A percentile compares a stretch with the other conserved stretches of the same genome.
phyloP scores from a whole-genome alignment of 1,139 yeast species.

The Hemisphaericaspora xylanilytica region DNA sequence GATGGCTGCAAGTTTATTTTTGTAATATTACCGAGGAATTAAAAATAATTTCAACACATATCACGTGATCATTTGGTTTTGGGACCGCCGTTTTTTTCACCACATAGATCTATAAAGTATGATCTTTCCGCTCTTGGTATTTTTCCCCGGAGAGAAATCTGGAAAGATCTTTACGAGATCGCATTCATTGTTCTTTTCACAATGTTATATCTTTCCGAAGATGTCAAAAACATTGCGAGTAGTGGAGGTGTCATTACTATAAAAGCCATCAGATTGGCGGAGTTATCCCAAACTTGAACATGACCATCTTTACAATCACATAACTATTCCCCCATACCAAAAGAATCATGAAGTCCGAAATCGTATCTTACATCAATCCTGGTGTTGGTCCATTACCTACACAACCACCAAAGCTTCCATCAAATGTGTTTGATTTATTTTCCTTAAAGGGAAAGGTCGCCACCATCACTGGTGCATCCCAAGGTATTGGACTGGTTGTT shows the following conservation, averaged over 20 bases:
- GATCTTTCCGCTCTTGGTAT: background rate
- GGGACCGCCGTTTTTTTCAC: too few species aligned
- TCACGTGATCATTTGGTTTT: too few species aligned
- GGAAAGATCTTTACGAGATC: too few species aligned
- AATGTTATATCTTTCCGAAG: background rate
- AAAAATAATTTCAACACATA: too few species aligned
- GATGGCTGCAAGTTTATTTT: background rate
- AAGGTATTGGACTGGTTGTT: constrained; percentile 82
- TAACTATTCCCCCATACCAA: background rate
- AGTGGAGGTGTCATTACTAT: background rate
- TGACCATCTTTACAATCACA: too few species aligned
- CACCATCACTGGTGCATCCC: constrained; percentile 83
- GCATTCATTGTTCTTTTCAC: background rate
- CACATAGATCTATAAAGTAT: too few species aligned
- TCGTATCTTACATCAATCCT: constrained; percentile 22
- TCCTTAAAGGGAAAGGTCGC: constrained; percentile 82
- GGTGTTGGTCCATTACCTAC: constrained; percentile 29
- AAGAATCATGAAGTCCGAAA: constrained; percentile 7
- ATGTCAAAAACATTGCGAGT: background rate
- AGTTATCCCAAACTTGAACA: too few species aligned
- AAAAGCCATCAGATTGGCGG: background rate
- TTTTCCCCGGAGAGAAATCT: too few species aligned
- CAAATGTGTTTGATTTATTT: constrained; percentile 48
- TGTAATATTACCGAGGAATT: too few species aligned
- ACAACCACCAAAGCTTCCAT: constrained; percentile 27